Evolutionary conservation across 2,329 filamentous ascomycete genomes (phyloP).

Genomic region (Pseudogymnoascus pannorum): DNA sequence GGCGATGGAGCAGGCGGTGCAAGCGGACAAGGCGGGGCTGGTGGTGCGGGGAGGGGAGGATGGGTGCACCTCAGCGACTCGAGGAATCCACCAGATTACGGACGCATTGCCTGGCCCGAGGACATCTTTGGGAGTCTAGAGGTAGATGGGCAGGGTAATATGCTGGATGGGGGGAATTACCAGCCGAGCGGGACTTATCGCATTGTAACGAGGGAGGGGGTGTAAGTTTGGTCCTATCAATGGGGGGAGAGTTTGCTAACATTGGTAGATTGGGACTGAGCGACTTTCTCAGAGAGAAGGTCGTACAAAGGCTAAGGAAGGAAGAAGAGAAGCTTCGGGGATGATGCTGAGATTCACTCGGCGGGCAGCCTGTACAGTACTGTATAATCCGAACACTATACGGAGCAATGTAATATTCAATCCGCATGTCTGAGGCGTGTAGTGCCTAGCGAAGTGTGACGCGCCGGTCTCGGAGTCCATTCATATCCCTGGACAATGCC

Average conservation of each 20-base stretch:
- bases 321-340: constrained; percentile 37
- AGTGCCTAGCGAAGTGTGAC: neutral
- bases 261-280: constrained; percentile 44
- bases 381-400: neutral
- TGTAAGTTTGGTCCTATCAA: constrained; percentile 43
- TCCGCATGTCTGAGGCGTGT: neutral
- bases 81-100: constrained; percentile 59
- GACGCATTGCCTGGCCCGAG: constrained; percentile 61
- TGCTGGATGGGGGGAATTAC: constrained; percentile 46
- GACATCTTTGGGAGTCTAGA: constrained; percentile 64
- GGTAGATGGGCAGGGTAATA: constrained; percentile 49
- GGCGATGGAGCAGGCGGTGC: constrained; percentile 47
- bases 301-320: constrained; percentile 44
- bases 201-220: constrained; percentile 57
- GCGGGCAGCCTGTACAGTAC: neutral
- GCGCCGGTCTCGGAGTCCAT: constrained; percentile 6
- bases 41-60: constrained; percentile 52
- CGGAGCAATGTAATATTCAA: neutral
- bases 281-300: constrained; percentile 46
- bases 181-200: constrained; percentile 57
- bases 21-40: constrained; percentile 52
- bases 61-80: constrained; percentile 59
- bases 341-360: neutral
- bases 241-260: constrained; percentile 17
- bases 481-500: neutral